Conservation (phyloP, 768 basidiomycete genomes). For the Mycena amicta region DNA sequence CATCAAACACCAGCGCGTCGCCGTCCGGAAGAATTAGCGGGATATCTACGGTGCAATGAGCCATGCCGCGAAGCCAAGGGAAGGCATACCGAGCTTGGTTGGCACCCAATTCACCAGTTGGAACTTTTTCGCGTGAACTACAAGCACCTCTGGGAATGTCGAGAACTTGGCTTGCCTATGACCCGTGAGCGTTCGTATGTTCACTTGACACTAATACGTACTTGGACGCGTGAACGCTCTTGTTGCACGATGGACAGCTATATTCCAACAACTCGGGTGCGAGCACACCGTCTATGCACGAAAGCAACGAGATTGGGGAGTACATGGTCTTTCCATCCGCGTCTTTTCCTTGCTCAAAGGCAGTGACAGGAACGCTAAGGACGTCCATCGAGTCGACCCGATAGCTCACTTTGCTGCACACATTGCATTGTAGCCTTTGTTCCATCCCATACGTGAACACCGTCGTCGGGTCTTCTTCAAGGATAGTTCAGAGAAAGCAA, state of each 20-base stretch:
- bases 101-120: slow-evolving; percentile 97
- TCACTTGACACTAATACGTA: slow-evolving; percentile 38
- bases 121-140: slow-evolving; percentile 92
- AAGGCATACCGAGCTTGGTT: slow-evolving; percentile 76
- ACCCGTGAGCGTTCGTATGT: neutral
- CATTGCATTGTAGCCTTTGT: slow-evolving; percentile 81
- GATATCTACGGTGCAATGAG: slow-evolving; percentile 54
- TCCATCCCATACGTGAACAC: slow-evolving; percentile 83
- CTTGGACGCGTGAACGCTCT: slow-evolving; percentile 73
- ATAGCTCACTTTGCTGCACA: slow-evolving; percentile 83
- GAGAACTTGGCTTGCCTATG: slow-evolving; percentile 73
- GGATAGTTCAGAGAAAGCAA: neutral
- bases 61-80: neutral
- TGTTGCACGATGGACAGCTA: slow-evolving; percentile 72
- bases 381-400: slow-evolving; percentile 74
- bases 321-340: slow-evolving; percentile 67
- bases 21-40: slow-evolving; percentile 71
- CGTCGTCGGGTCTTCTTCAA: slow-evolving; percentile 61
- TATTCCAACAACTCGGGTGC: slow-evolving; percentile 77
- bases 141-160: slow-evolving; percentile 85
- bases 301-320: slow-evolving; percentile 58
- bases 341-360: slow-evolving; percentile 53
- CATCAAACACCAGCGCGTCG: slow-evolving; percentile 61
- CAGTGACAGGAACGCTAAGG: slow-evolving; percentile 81
- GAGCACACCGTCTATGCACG: slow-evolving; percentile 63